Evolutionary conservation across 2,329 filamentous ascomycete species (phyloP).

Genomic region (Penicillium sp.): DNA sequence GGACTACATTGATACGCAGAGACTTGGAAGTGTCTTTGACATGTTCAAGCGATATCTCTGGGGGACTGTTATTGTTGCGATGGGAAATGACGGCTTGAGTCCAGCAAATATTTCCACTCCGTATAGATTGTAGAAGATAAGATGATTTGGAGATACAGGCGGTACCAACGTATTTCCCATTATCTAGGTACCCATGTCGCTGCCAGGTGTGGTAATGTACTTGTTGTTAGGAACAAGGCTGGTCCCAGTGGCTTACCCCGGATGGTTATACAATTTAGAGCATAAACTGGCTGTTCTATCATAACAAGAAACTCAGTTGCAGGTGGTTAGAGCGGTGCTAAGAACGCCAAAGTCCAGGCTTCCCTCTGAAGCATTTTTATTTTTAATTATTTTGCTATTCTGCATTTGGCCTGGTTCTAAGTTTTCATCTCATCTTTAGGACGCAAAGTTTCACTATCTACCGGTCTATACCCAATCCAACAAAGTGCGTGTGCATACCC

Average conservation of each 20-base stretch:
- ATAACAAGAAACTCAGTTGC: constrained; percentile 5
- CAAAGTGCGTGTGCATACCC: not conserved
- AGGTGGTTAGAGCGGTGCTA: constrained; percentile 11
- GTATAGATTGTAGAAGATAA: constrained; percentile 47
- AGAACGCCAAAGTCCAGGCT: constrained; percentile 16
- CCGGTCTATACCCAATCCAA: not conserved
- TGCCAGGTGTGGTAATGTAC: too few relatives aligned
- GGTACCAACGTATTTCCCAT: constrained; percentile 23
- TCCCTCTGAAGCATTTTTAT: constrained; percentile 7
- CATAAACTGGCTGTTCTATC: not conserved
- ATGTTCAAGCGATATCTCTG: constrained; percentile 56
- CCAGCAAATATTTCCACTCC: constrained; percentile 53
- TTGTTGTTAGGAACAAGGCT: too few relatives aligned
- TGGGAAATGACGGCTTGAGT: constrained; percentile 57
- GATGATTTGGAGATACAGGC: constrained; percentile 56
- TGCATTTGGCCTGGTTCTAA: not conserved
- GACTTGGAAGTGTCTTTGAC: too few relatives aligned
- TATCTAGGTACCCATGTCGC: too few relatives aligned
- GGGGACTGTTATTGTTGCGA: constrained; percentile 53
- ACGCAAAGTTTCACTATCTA: not conserved
- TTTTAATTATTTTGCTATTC: not conserved
- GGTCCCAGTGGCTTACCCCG: too few relatives aligned
- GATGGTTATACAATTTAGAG: too few relatives aligned
- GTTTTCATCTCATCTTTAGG: not conserved
- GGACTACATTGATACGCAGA: constrained; percentile 52